Conservation (phyloP, 345 rosid species). For the Streptanthus diversifolius region DNA sequence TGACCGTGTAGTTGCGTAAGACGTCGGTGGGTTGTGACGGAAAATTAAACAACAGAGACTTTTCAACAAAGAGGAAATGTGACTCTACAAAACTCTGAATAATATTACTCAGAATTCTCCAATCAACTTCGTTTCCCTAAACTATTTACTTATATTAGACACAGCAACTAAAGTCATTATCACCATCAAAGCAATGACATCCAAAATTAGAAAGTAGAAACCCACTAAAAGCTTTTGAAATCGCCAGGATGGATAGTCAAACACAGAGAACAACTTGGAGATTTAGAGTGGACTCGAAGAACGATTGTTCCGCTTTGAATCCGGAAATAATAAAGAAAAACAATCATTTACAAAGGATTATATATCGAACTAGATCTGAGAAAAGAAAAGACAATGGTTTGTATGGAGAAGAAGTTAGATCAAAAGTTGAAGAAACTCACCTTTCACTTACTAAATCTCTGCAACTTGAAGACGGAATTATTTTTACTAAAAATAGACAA, state of each 20-base stretch:
- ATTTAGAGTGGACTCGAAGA: neutral
- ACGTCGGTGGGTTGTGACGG: neutral
- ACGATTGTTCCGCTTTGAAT: neutral
- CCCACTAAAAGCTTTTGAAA: neutral
- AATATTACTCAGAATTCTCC: conserved; percentile 7
- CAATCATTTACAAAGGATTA: neutral
- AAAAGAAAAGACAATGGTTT: neutral
- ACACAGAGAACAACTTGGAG: conserved; percentile 10
- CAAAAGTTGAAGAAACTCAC: conserved; percentile 24
- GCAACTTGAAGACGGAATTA: conserved; percentile 22
- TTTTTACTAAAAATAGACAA: conserved; percentile 33
- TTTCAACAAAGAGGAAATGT: conserved; percentile 30
- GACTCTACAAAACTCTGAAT: conserved; percentile 12
- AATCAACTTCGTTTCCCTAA: neutral
- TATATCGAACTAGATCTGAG: conserved; percentile 27
- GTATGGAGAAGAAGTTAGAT: conserved; percentile 14
- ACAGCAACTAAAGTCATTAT: conserved; percentile 17
- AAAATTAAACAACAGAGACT: conserved; percentile 26
- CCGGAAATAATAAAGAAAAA: neutral
- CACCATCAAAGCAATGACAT: conserved; percentile 4
- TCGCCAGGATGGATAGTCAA: neutral
- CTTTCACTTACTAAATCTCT: conserved; percentile 28
- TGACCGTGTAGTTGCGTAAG: conserved; percentile 14
- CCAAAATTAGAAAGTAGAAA: conserved; percentile 5
- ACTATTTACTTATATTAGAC: neutral